Conservation (phyloP, 1,284 basidiomycete species). For the Trichosporon sp. region DNA sequence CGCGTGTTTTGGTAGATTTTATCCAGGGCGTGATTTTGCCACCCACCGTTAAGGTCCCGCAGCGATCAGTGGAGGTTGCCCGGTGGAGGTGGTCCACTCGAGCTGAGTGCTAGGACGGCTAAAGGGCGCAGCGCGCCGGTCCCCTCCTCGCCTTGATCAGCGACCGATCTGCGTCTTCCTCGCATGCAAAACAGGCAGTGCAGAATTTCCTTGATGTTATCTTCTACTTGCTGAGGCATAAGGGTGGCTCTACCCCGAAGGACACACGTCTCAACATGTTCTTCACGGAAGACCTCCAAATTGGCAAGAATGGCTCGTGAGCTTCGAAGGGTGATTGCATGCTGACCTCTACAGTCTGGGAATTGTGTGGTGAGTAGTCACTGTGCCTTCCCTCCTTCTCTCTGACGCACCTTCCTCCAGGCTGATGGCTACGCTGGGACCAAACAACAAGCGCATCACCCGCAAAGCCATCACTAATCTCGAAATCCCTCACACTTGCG, state of each 20-base stretch:
- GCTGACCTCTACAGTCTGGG: conserved; percentile 40
- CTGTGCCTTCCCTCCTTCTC: not conserved
- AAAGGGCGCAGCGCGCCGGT: not conserved
- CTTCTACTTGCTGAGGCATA: too few species aligned
- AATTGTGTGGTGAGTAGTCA: conserved; percentile 45
- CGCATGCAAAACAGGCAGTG: not conserved
- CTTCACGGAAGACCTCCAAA: conserved; percentile 49
- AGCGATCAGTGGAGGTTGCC: not conserved
- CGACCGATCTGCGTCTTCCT: not conserved
- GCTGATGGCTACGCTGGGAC: conserved; percentile 84
- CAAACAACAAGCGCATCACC: conserved; percentile 77
- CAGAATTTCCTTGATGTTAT: too few species aligned
- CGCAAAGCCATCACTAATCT: conserved; percentile 76
- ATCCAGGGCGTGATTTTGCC: conserved; percentile 13
- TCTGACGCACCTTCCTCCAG: conserved; percentile 56
- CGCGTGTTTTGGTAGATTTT: conserved; percentile 15
- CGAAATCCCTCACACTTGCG: conserved; percentile 76
- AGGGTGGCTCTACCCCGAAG: not conserved
- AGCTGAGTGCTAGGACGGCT: not conserved
- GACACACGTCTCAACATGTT: conserved; percentile 39
- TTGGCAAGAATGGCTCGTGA: conserved; percentile 48
- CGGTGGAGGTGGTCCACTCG: conserved; percentile 15
- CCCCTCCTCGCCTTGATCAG: not conserved
- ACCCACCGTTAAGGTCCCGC: not conserved
- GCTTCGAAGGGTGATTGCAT: conserved; percentile 17